These are phyloP conservation scores for Paraleonurus japonicus DNA, from an alignment of 257 asterid genomes.

Conservation along the genomic window DNA sequence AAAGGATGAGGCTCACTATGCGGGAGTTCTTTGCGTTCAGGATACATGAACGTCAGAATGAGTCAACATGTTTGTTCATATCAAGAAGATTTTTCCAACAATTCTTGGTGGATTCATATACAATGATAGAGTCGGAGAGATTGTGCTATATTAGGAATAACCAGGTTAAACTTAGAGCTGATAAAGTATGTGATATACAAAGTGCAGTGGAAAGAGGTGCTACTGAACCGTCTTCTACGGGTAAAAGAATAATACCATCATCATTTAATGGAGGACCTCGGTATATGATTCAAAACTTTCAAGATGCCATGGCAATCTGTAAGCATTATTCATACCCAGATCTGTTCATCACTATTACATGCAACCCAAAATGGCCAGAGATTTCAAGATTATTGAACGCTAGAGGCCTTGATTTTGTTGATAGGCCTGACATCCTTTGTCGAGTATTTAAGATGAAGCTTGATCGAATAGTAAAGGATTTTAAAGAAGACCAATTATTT, in stretches of 20 bases:
- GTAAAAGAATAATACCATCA: not conserved
- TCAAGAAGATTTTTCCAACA: not conserved
- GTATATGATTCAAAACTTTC: not conserved
- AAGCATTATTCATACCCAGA: no score
- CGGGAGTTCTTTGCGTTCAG: not conserved
- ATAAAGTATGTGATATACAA: not conserved
- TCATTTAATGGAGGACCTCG: not conserved
- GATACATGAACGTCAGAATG: not conserved
- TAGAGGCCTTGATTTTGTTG: not conserved
- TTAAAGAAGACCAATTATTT: not conserved
- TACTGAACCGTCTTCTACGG: not conserved
- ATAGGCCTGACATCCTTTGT: not conserved
- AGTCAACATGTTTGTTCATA: not conserved
- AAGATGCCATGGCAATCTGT: not conserved
- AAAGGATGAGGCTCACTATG: not conserved
- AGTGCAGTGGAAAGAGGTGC: not conserved
- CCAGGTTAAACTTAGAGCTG: not conserved
- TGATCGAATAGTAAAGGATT: not conserved
- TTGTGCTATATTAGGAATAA: not conserved
- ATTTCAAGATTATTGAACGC: not conserved
- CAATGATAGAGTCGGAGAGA: no score
- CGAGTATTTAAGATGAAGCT: not conserved
- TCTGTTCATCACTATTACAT: no score
- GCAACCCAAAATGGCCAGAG: no score
- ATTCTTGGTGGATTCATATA: not conserved